Evolutionary conservation across 108 stramenopile genomes (phyloP).

Genomic region (Fragilaria crotonensis): DNA sequence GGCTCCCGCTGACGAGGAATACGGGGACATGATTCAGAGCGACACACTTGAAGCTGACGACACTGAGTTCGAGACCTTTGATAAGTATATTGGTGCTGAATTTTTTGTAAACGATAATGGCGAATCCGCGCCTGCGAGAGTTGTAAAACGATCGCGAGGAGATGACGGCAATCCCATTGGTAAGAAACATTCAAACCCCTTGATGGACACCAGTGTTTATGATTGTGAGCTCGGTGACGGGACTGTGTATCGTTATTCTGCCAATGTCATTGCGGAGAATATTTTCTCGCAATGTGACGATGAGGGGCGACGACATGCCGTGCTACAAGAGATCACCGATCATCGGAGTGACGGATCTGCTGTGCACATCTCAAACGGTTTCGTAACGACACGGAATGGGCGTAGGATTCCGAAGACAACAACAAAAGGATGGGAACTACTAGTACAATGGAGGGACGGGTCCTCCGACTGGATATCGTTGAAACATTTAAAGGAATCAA

Average conservation of each 20-base stretch:
- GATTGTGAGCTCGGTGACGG: conserved; percentile 14
- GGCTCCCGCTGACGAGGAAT: conserved; percentile 1
- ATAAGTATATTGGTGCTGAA: conserved; percentile 18
- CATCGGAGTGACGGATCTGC: conserved; percentile 18
- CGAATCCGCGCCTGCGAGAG: conserved; percentile 2
- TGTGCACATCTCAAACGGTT: conserved; percentile 3
- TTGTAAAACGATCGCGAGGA: background rate
- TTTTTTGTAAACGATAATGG: background rate
- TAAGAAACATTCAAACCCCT: conserved; percentile 4
- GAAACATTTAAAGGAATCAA: conserved; percentile 27
- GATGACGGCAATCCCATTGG: conserved; percentile 16
- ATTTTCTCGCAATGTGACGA: conserved; percentile 13
- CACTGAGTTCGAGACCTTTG: conserved; percentile 5
- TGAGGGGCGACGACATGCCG: conserved; percentile 4
- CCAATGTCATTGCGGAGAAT: conserved; percentile 31
- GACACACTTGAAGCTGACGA: conserved; percentile 1
- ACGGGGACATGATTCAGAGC: conserved; percentile 1
- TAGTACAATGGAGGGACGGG: conserved; percentile 18
- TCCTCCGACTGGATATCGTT: conserved; percentile 15
- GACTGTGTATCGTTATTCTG: conserved; percentile 2
- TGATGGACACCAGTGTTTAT: conserved; percentile 18
- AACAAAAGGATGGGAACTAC: conserved; percentile 30
- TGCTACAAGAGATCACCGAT: conserved; percentile 13
- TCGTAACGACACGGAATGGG: background rate
- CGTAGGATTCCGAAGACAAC: background rate